Evolutionary conservation across 1,284 basidiomycete genomes (phyloP).

Genomic region (Schizopora paradoxa): DNA sequence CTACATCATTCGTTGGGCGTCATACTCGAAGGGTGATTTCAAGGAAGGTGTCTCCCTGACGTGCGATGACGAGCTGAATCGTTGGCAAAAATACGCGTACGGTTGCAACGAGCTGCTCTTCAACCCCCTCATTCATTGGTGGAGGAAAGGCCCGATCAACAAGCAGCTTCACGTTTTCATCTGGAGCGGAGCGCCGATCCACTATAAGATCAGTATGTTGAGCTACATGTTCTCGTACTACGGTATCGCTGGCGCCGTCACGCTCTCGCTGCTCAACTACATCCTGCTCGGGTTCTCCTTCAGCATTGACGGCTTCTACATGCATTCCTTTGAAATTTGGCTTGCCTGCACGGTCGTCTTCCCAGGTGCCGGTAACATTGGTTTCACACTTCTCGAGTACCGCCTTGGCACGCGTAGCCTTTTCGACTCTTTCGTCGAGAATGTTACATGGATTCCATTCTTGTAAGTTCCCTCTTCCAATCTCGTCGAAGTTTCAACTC

Average conservation of each 20-base stretch:
- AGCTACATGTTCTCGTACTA: slow-evolving; percentile 88
- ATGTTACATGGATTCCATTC: slow-evolving; percentile 73
- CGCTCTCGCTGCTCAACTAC: slow-evolving; percentile 67
- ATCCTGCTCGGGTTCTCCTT: slow-evolving; percentile 64
- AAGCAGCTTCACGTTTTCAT: slow-evolving; percentile 74
- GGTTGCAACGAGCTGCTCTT: slow-evolving; percentile 75
- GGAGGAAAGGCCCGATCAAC: slow-evolving; percentile 68
- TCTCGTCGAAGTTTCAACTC: slow-evolving; percentile 18
- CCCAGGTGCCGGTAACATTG: slow-evolving; percentile 65
- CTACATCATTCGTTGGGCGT: slow-evolving; percentile 80
- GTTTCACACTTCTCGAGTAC: slow-evolving; percentile 69
- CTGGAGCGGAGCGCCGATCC: slow-evolving; percentile 70
- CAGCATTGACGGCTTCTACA: slow-evolving; percentile 62
- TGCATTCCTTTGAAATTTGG: slow-evolving; percentile 72
- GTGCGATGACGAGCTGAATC: slow-evolving; percentile 72
- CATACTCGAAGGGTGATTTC: slow-evolving; percentile 76
- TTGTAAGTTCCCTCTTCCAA: slow-evolving; percentile 49
- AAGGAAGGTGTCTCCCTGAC: slow-evolving; percentile 86
- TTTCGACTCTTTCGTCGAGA: slow-evolving; percentile 52
- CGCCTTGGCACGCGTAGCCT: slow-evolving; percentile 62
- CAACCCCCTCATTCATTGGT: slow-evolving; percentile 71
- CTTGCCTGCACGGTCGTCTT: slow-evolving; percentile 75
- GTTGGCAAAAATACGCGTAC: slow-evolving; percentile 87
- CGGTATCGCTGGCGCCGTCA: slow-evolving; percentile 65
- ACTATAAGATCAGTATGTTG: slow-evolving; percentile 79